These are phyloP conservation scores for Cupressus sempervirens DNA, from an alignment of 75 land plant genomes.

Conservation along the genomic window DNA sequence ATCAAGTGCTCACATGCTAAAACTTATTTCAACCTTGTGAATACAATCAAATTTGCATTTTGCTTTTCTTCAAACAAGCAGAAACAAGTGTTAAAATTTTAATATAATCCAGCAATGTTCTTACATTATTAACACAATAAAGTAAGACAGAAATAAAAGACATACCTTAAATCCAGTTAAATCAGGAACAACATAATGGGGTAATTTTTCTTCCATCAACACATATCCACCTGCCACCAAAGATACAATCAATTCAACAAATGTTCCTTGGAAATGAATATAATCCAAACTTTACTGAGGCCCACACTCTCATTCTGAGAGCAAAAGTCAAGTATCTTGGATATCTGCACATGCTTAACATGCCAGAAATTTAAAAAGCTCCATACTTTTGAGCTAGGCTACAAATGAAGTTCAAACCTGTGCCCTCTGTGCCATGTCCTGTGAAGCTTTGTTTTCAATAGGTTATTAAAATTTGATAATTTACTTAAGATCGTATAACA, in stretches of 20 bases:
- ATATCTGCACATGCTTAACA: neutral
- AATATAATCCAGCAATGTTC: neutral
- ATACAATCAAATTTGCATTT: too few species aligned
- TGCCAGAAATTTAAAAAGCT: neutral
- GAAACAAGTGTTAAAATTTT: neutral
- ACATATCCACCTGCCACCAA: conserved; percentile 69
- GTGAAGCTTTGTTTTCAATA: neutral
- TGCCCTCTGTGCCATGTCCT: neutral
- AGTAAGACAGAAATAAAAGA: neutral
- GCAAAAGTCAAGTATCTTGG: too few species aligned
- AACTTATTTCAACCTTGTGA: too few species aligned
- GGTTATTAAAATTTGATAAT: neutral
- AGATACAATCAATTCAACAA: neutral
- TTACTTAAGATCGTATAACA: neutral
- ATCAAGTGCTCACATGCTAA: too few species aligned
- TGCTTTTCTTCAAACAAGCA: too few species aligned
- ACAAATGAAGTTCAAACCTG: neutral
- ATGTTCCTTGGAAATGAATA: neutral
- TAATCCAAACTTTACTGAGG: neutral
- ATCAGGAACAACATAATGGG: conserved; percentile 71
- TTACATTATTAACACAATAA: neutral
- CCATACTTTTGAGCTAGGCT: neutral
- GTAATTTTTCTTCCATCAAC: conserved; percentile 63
- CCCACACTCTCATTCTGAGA: neutral
- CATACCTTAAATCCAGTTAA: conserved; percentile 75